Conservation (phyloP, 371 early-diverging fungal species). For the Agmasoma carcini region DNA sequence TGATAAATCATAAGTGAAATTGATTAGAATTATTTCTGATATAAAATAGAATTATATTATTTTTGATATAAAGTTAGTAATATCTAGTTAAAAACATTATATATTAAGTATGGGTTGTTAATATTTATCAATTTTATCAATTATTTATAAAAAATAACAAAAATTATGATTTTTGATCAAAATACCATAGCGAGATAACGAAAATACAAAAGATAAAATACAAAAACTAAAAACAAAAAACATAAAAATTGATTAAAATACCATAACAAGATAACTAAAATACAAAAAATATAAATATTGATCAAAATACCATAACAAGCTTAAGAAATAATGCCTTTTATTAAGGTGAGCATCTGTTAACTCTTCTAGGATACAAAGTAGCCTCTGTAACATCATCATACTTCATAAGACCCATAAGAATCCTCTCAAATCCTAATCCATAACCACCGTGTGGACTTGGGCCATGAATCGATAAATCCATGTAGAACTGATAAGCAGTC, state of each 20-base stretch:
- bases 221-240: background rate
- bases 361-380: slow-evolving; percentile 83
- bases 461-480: slow-evolving; percentile 94
- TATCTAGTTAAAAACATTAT: too few relatives aligned
- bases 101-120: too few relatives aligned
- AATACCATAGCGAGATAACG: too few relatives aligned
- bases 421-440: slow-evolving; percentile 94
- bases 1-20: too few relatives aligned
- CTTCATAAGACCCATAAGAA: slow-evolving; percentile 85
- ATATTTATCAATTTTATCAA: too few relatives aligned
- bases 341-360: slow-evolving; percentile 59
- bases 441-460: slow-evolving; percentile 93
- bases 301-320: too few relatives aligned
- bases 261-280: background rate
- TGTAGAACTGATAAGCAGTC: slow-evolving; percentile 91
- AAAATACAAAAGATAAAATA: too few relatives aligned
- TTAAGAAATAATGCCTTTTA: background rate
- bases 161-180: too few relatives aligned
- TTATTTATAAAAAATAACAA: too few relatives aligned
- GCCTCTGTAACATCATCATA: slow-evolving; percentile 69
- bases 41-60: too few relatives aligned
- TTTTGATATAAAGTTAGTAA: too few relatives aligned
- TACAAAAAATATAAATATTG: background rate
- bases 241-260: background rate
- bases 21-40: too few relatives aligned